phyloP scores from a whole-genome alignment of 1,284 basidiomycete genomes.

The Amylostereum chailletii region DNA sequence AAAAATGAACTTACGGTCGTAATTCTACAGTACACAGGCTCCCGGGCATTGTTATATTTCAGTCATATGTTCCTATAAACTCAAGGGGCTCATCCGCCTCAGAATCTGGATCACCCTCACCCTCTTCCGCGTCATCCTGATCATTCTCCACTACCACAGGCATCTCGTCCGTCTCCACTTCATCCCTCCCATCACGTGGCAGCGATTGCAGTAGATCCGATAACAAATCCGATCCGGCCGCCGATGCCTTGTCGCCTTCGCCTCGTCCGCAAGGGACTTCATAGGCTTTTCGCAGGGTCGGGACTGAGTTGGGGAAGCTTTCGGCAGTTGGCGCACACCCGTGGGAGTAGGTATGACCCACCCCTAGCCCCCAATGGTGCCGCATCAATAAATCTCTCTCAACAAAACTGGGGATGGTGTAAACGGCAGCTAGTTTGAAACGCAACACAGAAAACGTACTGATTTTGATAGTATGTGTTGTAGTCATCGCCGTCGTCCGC shows the following conservation, averaged over 20 bases:
- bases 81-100: neutral
- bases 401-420: conserved; percentile 8
- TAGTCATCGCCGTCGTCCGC: neutral
- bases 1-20: no score
- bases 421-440: neutral
- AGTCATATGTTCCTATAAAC: neutral
- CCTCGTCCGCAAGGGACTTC: neutral
- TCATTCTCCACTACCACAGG: no score
- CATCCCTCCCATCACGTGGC: neutral
- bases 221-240: neutral
- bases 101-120: neutral
- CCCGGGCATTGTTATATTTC: no score
- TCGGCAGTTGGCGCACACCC: neutral
- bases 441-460: neutral
- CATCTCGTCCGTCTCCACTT: neutral
- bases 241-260: neutral
- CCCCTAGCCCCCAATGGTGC: conserved; percentile 9
- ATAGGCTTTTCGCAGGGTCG: no score
- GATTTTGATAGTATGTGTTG: conserved; percentile 1
- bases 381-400: conserved; percentile 16
- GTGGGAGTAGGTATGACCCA: conserved; percentile 10
- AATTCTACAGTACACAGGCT: no score
- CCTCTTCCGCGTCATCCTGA: neutral
- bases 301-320: neutral
- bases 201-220: neutral